Conservation (phyloP, 257 asterid genomes). For the Ajuga chamaepitys region DNA sequence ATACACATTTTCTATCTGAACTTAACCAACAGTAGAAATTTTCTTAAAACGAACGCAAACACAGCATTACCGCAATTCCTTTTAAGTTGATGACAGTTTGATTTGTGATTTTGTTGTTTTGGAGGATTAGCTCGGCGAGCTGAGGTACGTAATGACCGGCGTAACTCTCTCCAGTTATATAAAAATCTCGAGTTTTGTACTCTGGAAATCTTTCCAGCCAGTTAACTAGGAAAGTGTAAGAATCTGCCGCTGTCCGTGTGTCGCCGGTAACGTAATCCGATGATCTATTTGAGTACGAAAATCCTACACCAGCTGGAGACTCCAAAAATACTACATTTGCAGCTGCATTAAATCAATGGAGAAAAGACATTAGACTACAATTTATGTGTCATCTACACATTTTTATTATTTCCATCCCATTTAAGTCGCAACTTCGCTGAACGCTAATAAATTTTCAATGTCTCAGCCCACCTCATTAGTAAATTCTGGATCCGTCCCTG, state of each 20-base stretch:
- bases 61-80: constrained; percentile 66
- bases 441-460: too few species aligned
- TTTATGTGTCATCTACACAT: too few species aligned
- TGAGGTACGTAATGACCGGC: constrained; percentile 75
- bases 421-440: too few species aligned
- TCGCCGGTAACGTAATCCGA: constrained; percentile 54
- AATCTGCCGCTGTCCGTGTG: constrained; percentile 39
- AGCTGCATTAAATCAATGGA: constrained; percentile 27
- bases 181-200: constrained; percentile 49
- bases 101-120: constrained; percentile 35
- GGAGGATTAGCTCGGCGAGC: constrained; percentile 45
- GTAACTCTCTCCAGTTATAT: constrained; percentile 53
- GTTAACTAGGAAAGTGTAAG: constrained; percentile 43
- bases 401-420: too few species aligned
- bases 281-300: constrained; percentile 54
- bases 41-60: too few species aligned
- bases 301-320: constrained; percentile 74
- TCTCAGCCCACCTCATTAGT: too few species aligned
- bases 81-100: constrained; percentile 41
- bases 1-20: too few species aligned
- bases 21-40: too few species aligned
- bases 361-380: too few species aligned
- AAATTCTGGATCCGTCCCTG: too few species aligned
- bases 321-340: constrained; percentile 64
- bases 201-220: constrained; percentile 75